phyloP scores from a whole-genome alignment of 2,329 filamentous ascomycete genomes.

The Fusarium tjaetaba region DNA sequence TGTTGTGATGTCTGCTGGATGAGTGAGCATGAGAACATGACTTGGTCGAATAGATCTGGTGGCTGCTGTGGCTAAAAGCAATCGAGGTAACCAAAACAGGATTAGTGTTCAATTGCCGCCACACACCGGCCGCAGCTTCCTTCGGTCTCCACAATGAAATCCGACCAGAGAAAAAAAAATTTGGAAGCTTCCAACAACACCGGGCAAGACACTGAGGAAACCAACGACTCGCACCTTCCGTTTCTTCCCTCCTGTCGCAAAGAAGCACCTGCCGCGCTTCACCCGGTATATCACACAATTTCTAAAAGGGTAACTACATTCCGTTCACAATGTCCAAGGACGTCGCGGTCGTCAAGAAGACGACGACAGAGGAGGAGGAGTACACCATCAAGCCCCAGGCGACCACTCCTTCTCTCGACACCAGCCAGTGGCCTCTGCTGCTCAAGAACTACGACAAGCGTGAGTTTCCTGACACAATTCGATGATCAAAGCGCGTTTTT shows the following conservation, averaged over 20 bases:
- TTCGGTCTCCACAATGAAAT: constrained; percentile 46
- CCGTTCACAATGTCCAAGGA: constrained; percentile 58
- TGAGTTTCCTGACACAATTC: constrained; percentile 57
- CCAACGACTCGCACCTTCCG: constrained; percentile 42
- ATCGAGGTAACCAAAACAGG: neutral
- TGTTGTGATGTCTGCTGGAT: too few species aligned
- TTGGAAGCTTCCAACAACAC: constrained; percentile 47
- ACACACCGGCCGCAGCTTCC: constrained; percentile 41
- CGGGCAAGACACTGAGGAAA: constrained; percentile 47
- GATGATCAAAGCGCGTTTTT: neutral
- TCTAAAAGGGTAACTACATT: constrained; percentile 25
- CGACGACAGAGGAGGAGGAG: constrained; percentile 68
- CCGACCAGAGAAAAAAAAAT: constrained; percentile 47
- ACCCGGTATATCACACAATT: constrained; percentile 43
- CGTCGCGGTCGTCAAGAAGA: constrained; percentile 48
- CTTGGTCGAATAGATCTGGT: too few species aligned
- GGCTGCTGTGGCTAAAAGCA: too few species aligned
- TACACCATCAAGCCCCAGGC: constrained; percentile 94
- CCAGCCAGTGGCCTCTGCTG: constrained; percentile 90
- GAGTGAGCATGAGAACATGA: too few species aligned
- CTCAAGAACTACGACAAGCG: constrained; percentile 96
- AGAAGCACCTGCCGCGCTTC: constrained; percentile 42
- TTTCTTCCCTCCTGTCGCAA: constrained; percentile 40
- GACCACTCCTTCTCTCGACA: constrained; percentile 80
- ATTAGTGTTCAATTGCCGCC: constrained; percentile 34